Evolutionary conservation across 1,284 basidiomycete genomes (phyloP).

Genomic region (Fomitopsis pinicola): DNA sequence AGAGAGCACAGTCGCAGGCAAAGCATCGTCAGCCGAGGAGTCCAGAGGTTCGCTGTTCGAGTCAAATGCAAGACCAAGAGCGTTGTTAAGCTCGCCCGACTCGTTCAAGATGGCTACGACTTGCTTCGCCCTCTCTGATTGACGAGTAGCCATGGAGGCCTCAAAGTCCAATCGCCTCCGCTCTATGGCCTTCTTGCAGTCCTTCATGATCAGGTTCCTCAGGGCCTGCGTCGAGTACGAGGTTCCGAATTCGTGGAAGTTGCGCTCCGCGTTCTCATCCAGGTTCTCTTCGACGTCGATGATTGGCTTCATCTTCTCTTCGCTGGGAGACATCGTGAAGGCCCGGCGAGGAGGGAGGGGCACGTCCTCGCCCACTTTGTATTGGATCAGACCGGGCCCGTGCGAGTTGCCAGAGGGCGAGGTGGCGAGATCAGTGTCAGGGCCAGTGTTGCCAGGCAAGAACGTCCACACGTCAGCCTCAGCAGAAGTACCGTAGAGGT

Average conservation of each 20-base stretch:
- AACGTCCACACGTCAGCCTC: neutral
- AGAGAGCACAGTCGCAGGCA: too few relatives aligned
- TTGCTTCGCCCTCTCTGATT: neutral
- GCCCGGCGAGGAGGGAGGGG: neutral
- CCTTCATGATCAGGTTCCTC: neutral
- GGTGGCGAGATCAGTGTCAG: neutral
- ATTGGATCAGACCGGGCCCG: neutral
- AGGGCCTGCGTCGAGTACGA: neutral
- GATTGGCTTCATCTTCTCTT: neutral
- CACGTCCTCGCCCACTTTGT: neutral
- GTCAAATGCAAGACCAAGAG: too few relatives aligned
- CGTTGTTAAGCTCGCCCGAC: too few relatives aligned
- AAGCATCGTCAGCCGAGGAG: too few relatives aligned
- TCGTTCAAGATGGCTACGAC: too few relatives aligned
- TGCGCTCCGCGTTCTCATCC: neutral
- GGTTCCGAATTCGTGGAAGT: neutral
- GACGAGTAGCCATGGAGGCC: neutral
- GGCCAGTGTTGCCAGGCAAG: neutral
- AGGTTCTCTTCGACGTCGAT: neutral
- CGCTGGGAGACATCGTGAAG: neutral
- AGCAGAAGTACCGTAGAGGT: neutral
- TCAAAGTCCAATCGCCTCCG: neutral
- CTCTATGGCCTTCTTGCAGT: neutral
- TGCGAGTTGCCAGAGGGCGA: neutral
- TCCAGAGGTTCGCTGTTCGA: too few relatives aligned